A percentile compares a stretch with the other conserved stretches of the same genome.
Conservation (phyloP, 1,284 basidiomycete genomes). For the Bondarzewia mesenterica region DNA sequence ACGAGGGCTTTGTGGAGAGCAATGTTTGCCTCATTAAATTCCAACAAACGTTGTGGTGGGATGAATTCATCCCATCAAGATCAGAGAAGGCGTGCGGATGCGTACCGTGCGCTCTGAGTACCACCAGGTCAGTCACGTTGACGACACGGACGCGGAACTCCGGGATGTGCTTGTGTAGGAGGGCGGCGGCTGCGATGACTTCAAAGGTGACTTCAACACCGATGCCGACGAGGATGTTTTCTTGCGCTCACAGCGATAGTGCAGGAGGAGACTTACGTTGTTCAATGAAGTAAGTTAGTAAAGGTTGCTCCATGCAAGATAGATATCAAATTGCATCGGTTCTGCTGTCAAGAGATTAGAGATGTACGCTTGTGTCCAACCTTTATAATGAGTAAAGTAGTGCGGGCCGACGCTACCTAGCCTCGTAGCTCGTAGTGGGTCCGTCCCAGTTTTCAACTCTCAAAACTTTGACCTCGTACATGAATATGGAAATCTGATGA, state of each 20-base stretch:
- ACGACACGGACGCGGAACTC: conserved; percentile 70
- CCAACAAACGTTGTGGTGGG: conserved; percentile 74
- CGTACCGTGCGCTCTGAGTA: conserved; percentile 53
- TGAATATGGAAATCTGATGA: no score
- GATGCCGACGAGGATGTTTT: conserved; percentile 65
- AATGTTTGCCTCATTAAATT: conserved; percentile 81
- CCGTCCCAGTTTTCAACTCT: conserved; percentile 76
- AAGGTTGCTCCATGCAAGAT: background rate
- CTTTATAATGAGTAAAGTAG: conserved; percentile 97
- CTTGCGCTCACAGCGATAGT: no score
- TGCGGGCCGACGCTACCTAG: conserved; percentile 69
- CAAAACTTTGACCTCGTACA: conserved; percentile 93
- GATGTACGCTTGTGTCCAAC: conserved; percentile 97
- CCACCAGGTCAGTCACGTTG: conserved; percentile 79
- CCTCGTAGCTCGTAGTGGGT: conserved; percentile 55
- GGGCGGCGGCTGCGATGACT: conserved; percentile 68
- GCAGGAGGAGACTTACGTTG: no score
- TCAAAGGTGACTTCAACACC: conserved; percentile 75
- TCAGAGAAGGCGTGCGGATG: conserved; percentile 75
- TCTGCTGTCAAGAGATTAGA: background rate
- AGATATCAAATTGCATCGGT: background rate
- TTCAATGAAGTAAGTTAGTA: no score
- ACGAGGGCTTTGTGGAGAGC: conserved; percentile 65
- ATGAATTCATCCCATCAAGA: conserved; percentile 62
- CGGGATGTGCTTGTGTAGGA: conserved; percentile 57